Conservation (phyloP, 805 yeast species). For the Zygosaccharomyces siamensis region DNA sequence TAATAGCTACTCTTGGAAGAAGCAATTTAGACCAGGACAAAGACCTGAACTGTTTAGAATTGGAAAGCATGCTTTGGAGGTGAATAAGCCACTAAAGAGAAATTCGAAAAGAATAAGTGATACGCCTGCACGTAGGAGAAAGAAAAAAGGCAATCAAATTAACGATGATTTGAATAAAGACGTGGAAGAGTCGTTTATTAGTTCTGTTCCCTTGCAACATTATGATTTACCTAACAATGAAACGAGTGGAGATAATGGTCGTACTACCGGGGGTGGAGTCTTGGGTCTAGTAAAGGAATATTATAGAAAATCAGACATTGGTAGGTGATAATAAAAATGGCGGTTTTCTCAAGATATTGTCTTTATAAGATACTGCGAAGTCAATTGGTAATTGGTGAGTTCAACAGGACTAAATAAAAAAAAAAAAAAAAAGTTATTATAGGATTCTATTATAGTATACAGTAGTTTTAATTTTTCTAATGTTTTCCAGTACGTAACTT, state of each 20-base stretch:
- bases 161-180: slow-evolving; percentile 7
- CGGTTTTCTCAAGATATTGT: background rate
- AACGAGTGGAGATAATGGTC: slow-evolving; percentile 7
- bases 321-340: slow-evolving; percentile 11
- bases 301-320: slow-evolving; percentile 46
- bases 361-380: background rate
- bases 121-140: background rate
- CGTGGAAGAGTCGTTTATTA: slow-evolving; percentile 45
- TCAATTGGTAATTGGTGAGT: background rate
- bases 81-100: slow-evolving; percentile 4
- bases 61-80: slow-evolving; percentile 13
- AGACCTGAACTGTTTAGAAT: slow-evolving; percentile 25
- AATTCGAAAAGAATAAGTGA: background rate
- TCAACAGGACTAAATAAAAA: background rate
- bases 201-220: slow-evolving; percentile 30
- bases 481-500: slow-evolving; percentile 49
- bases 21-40: slow-evolving; percentile 33
- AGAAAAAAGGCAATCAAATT: background rate
- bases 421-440: background rate
- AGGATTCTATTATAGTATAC: background rate
- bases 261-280: slow-evolving; percentile 44
- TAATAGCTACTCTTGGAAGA: slow-evolving; percentile 33
- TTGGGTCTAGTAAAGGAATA: slow-evolving; percentile 77
- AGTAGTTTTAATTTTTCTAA: slow-evolving; percentile 19
- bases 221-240: slow-evolving; percentile 6